A percentile compares a stretch with the other conserved stretches of the same genome.
These are phyloP conservation scores for Neonectria punicea DNA, from an alignment of 2,329 filamentous ascomycete species.

Conservation along the genomic window DNA sequence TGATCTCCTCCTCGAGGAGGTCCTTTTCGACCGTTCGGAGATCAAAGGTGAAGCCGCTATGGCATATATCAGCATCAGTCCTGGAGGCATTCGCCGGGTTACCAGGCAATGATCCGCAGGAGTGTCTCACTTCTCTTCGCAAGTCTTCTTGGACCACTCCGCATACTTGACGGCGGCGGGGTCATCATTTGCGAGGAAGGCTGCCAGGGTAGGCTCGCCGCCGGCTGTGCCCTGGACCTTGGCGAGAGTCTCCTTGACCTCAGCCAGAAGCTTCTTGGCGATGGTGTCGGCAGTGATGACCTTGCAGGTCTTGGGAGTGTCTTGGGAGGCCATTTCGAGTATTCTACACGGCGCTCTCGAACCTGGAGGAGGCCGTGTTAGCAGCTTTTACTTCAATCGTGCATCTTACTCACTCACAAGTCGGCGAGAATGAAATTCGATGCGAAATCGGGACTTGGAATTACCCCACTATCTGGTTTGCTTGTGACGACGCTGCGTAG, in stretches of 20 bases:
- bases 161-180: slow-evolving; percentile 93
- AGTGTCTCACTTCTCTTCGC: slow-evolving; percentile 85
- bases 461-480: slow-evolving; percentile 32
- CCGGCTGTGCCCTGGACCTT: slow-evolving; percentile 69
- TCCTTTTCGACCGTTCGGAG: slow-evolving; percentile 88
- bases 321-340: slow-evolving; percentile 44
- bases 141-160: slow-evolving; percentile 97
- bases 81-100: slow-evolving; percentile 31
- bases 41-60: slow-evolving; percentile 88
- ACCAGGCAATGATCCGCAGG: slow-evolving; percentile 32
- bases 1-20: slow-evolving; percentile 87
- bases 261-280: slow-evolving; percentile 80
- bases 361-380: slow-evolving; percentile 27
- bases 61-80: slow-evolving; percentile 37
- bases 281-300: slow-evolving; percentile 90
- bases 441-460: slow-evolving; percentile 21
- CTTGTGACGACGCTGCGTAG: slow-evolving; percentile 23
- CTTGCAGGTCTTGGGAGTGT: slow-evolving; percentile 81
- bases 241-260: slow-evolving; percentile 80
- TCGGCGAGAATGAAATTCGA: slow-evolving; percentile 10
- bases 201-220: slow-evolving; percentile 79
- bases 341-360: slow-evolving; percentile 7
- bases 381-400: slow-evolving; percentile 9
- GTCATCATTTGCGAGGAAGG: slow-evolving; percentile 92
- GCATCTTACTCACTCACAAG: slow-evolving; percentile 28